A percentile compares a stretch with the other conserved stretches of the same genome.
These are phyloP conservation scores for Fusarium sp. DNA, from an alignment of 2,329 filamentous ascomycete genomes.

Conservation along the genomic window DNA sequence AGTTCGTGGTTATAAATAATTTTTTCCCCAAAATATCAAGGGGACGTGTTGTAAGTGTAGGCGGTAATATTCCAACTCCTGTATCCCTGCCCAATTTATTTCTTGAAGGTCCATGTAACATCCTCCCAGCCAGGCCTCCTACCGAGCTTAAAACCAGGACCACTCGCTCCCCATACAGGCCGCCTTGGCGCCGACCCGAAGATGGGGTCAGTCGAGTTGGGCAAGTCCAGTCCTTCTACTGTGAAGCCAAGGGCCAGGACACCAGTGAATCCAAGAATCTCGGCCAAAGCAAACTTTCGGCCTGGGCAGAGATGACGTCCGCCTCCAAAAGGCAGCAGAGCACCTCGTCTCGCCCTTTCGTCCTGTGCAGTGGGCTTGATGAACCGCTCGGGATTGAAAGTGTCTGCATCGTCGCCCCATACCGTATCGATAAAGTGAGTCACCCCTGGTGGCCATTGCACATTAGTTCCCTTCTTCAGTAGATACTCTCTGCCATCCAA, in stretches of 20 bases:
- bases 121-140: constrained; percentile 22
- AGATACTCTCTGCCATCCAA: constrained; percentile 38
- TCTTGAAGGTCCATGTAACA: neutral
- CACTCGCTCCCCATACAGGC: constrained; percentile 1
- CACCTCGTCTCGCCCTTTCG: constrained; percentile 38
- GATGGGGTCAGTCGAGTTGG: neutral
- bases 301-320: constrained; percentile 50
- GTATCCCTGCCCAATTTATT: neutral
- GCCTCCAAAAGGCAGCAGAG: constrained; percentile 50
- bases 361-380: constrained; percentile 23
- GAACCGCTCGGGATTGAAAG: constrained; percentile 41
- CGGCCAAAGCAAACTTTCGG: constrained; percentile 46
- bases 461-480: constrained; percentile 39
- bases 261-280: constrained; percentile 30
- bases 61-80: neutral
- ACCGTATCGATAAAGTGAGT: constrained; percentile 30
- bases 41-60: neutral
- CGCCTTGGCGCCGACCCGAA: constrained; percentile 17
- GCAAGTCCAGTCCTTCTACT: constrained; percentile 27
- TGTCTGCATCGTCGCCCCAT: constrained; percentile 37
- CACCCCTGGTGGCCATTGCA: constrained; percentile 40
- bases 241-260: constrained; percentile 17
- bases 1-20: neutral
- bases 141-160: neutral
- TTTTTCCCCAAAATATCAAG: neutral